Percentiles rank a stretch among this genome's conserved stretches.
Conservation (phyloP, 306 rosid species). For the Ziziphus jujuba region DNA sequence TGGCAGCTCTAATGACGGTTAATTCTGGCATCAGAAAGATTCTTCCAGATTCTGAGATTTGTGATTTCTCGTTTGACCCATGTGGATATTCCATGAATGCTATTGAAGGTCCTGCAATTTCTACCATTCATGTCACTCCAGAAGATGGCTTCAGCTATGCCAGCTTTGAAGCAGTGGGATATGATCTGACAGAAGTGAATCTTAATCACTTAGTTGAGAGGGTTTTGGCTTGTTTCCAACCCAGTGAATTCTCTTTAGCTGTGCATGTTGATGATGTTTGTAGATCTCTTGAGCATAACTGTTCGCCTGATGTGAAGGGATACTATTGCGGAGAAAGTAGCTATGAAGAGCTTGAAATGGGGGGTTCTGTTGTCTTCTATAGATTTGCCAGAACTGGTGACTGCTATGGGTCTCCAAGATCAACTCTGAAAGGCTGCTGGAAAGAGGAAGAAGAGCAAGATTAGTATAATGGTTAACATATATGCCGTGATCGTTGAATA, state of each 20-base stretch:
- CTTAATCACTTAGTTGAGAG: slow-evolving; percentile 41
- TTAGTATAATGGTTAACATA: slow-evolving; percentile 26
- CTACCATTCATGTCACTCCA: slow-evolving; percentile 58
- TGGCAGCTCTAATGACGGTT: slow-evolving; percentile 51
- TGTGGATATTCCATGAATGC: slow-evolving; percentile 76
- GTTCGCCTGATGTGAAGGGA: slow-evolving; percentile 49
- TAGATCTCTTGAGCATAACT: slow-evolving; percentile 40
- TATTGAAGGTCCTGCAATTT: slow-evolving; percentile 56
- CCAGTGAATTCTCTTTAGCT: slow-evolving; percentile 57
- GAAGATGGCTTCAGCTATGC: slow-evolving; percentile 67
- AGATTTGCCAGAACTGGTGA: slow-evolving; percentile 36
- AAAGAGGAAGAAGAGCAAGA: slow-evolving; percentile 64
- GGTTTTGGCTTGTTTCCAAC: slow-evolving; percentile 55
- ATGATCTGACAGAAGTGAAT: slow-evolving; percentile 37
- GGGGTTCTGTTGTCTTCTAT: slow-evolving; percentile 54
- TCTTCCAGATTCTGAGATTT: slow-evolving; percentile 59
- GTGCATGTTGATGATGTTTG: slow-evolving; percentile 43
- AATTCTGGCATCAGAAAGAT: slow-evolving; percentile 63
- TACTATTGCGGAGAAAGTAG: slow-evolving; percentile 55
- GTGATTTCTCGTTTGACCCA: slow-evolving; percentile 68
- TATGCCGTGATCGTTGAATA: neutral
- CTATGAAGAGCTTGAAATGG: slow-evolving; percentile 57
- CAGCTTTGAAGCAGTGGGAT: slow-evolving; percentile 67
- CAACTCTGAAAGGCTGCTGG: slow-evolving; percentile 65
- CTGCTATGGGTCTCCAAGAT: slow-evolving; percentile 60